These are phyloP conservation scores for Neopestalotiopsis clavispora DNA, from an alignment of 2,329 filamentous ascomycete genomes.

Conservation along the genomic window DNA sequence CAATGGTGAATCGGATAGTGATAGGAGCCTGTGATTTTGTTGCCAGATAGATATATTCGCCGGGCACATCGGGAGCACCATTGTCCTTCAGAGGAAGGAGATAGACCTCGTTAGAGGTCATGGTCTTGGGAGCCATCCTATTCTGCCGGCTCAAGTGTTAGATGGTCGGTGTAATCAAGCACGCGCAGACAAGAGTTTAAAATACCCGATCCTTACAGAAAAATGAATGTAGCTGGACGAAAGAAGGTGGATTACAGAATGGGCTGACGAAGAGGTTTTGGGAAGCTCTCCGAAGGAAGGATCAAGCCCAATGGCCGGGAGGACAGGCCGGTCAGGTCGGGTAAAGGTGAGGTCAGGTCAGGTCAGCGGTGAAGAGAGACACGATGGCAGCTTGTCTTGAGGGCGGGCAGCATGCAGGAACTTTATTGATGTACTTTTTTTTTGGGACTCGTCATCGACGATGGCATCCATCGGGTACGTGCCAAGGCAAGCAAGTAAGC, in stretches of 20 bases:
- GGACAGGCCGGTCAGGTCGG: not conserved
- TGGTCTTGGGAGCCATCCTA: conserved; percentile 63
- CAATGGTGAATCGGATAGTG: conserved; percentile 84
- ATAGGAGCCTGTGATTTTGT: conserved; percentile 76
- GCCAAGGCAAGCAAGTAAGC: conserved; percentile 8
- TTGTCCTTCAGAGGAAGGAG: conserved; percentile 89
- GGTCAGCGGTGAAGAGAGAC: conserved; percentile 5
- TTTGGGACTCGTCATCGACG: conserved; percentile 14
- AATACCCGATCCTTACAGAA: not conserved
- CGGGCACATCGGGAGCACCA: conserved; percentile 86
- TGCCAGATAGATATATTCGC: conserved; percentile 90
- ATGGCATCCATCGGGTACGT: not conserved
- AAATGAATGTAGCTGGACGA: not conserved
- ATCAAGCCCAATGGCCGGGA: not conserved
- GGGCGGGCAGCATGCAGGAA: conserved; percentile 7
- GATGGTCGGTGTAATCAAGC: not conserved
- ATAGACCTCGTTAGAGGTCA: conserved; percentile 77
- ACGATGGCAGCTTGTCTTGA: not conserved
- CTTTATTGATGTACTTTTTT: conserved; percentile 6
- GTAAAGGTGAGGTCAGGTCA: not conserved
- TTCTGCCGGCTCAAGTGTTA: not conserved
- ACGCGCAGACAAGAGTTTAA: not conserved
- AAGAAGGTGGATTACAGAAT: not conserved
- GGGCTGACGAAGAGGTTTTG: not conserved
- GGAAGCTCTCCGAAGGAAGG: not conserved